Evolutionary conservation across 805 yeast genomes (phyloP).

Genomic region (Scheffersomyces coipomensis): DNA sequence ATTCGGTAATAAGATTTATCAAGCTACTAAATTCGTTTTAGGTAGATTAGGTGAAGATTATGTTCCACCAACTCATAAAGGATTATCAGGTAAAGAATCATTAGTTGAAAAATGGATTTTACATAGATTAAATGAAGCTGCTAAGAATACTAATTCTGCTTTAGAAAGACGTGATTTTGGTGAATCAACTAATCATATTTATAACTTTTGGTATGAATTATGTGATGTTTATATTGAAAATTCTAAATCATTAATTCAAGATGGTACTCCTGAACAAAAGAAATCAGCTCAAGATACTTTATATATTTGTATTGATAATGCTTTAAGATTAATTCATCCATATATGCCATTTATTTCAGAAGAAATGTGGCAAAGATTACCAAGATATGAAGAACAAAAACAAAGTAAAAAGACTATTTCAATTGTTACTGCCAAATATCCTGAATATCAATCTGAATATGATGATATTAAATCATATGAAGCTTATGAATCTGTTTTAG

Average conservation of each 20-base stretch:
- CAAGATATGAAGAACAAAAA: conserved; percentile 80
- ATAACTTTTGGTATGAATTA: conserved; percentile 93
- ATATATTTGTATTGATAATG: conserved; percentile 89
- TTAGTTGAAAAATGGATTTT: conserved; percentile 96
- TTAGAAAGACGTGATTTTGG: conserved; percentile 87
- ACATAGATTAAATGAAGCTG: conserved; percentile 74
- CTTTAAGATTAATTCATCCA: conserved; percentile 90
- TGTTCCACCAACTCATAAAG: conserved; percentile 67
- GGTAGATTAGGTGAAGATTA: conserved; percentile 90
- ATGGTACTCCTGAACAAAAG: conserved; percentile 83
- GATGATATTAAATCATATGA: conserved; percentile 63
- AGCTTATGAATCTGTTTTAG: conserved; percentile 82
- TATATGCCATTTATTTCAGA: conserved; percentile 98
- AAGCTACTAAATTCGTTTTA: conserved; percentile 95
- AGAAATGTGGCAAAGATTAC: conserved; percentile 99
- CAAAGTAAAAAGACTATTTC: conserved; percentile 67
- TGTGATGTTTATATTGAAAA: conserved; percentile 99
- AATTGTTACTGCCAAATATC: conserved; percentile 79
- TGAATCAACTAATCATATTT: conserved; percentile 81
- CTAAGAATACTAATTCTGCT: conserved; percentile 60
- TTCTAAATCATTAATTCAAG: conserved; percentile 87
- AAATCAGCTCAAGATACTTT: conserved; percentile 91
- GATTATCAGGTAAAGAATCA: conserved; percentile 74
- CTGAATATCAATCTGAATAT: conserved; percentile 59
- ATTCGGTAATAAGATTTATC: conserved; percentile 99